Conservation (phyloP, 768 basidiomycete genomes). For the Mycena capillaripes region DNA sequence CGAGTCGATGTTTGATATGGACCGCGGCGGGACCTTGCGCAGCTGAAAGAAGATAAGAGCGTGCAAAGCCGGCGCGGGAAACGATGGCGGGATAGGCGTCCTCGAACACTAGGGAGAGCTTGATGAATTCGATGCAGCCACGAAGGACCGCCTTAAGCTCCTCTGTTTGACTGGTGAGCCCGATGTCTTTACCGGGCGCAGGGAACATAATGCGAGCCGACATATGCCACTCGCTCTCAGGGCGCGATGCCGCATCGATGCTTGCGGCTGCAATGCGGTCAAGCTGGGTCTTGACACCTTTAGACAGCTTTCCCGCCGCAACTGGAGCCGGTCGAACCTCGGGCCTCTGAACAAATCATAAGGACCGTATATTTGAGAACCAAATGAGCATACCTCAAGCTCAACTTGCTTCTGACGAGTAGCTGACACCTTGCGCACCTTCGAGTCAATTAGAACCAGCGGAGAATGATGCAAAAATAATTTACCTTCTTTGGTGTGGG, state of each 20-base stretch:
- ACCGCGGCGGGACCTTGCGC: neutral
- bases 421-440: neutral
- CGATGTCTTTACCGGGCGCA: conserved; percentile 10
- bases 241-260: too few relatives aligned
- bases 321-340: conserved; percentile 8
- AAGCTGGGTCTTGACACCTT: conserved; percentile 13
- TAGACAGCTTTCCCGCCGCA: neutral
- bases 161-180: neutral
- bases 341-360: conserved; percentile 6
- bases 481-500: neutral
- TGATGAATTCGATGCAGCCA: conserved; percentile 2
- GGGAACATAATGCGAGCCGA: too few relatives aligned
- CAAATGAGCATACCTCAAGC: neutral
- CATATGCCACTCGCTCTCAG: too few relatives aligned
- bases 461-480: neutral
- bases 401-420: neutral
- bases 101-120: neutral
- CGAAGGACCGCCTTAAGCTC: conserved; percentile 4
- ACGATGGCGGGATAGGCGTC: conserved; percentile 12
- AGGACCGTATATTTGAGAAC: neutral
- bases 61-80: conserved; percentile 5
- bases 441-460: too few relatives aligned
- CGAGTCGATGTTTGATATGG: neutral
- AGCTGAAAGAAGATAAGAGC: neutral
- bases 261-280: conserved; percentile 2